Evolutionary conservation across 495 filamentous ascomycete species (phyloP).

Genomic region (Copromyces sp.): DNA sequence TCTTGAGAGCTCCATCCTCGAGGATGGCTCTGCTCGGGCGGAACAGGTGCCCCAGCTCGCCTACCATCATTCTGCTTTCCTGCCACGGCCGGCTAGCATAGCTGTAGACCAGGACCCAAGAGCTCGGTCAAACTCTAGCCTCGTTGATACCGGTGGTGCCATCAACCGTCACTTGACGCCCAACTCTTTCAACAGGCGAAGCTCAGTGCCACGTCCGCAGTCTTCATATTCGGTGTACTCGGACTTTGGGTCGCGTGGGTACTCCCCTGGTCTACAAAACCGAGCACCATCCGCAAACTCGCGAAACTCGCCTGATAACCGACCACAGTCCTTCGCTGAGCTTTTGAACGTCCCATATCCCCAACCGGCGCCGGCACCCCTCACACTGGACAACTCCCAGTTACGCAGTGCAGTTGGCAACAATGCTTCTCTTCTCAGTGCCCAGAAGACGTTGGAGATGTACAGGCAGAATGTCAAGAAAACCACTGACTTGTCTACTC

Average conservation of each 20-base stretch:
- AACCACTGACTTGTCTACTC: conserved; percentile 73
- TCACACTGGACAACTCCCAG: conserved; percentile 64
- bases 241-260: conserved; percentile 50
- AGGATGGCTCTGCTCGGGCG: conserved; percentile 23
- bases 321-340: conserved; percentile 76
- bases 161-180: conserved; percentile 52
- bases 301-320: conserved; percentile 60
- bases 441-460: conserved; percentile 91
- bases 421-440: conserved; percentile 81
- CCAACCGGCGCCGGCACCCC: conserved; percentile 66
- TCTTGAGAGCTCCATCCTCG: conserved; percentile 32
- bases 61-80: conserved; percentile 43
- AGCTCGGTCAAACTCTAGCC: conserved; percentile 37
- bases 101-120: conserved; percentile 27
- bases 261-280: conserved; percentile 45
- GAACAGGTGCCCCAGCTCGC: conserved; percentile 42
- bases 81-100: conserved; percentile 28
- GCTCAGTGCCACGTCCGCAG: conserved; percentile 51
- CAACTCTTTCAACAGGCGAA: conserved; percentile 37
- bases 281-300: conserved; percentile 54
- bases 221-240: conserved; percentile 65
- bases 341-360: conserved; percentile 82
- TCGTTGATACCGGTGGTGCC: conserved; percentile 25
- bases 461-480: conserved; percentile 96
- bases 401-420: conserved; percentile 70